A percentile compares a stretch with the other conserved stretches of the same genome.
phyloP scores from a whole-genome alignment of 352 stramenopile genomes.

The Globisporangium splendens region DNA sequence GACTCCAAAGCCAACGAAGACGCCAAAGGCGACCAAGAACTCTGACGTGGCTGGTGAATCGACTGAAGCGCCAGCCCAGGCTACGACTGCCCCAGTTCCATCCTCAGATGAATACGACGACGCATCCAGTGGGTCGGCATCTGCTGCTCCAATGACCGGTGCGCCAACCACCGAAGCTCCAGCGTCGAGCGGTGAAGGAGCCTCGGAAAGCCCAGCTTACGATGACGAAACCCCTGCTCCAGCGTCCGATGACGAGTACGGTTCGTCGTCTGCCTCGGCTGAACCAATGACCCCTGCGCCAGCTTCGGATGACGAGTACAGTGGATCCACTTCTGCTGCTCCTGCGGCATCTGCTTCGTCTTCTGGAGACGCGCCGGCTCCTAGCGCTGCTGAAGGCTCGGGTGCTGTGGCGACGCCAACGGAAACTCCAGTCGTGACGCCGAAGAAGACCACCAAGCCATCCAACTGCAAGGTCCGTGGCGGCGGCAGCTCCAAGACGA shows the following conservation, averaged over 20 bases:
- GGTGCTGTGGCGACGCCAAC: constrained; percentile 1
- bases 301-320: background rate
- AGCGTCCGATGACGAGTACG: background rate
- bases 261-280: background rate
- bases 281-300: constrained; percentile 1
- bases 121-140: background rate
- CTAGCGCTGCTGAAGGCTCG: background rate
- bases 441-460: constrained; percentile 7
- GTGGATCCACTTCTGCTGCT: background rate
- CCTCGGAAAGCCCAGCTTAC: background rate
- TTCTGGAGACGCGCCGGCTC: background rate
- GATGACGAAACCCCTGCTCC: constrained; percentile 1
- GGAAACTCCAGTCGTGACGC: constrained; percentile 6
- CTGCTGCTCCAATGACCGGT: background rate
- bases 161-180: background rate
- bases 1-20: constrained; percentile 9
- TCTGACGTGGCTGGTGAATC: constrained; percentile 6
- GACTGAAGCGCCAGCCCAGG: background rate
- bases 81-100: background rate
- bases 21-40: constrained; percentile 2
- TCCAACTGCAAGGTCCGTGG: constrained; percentile 3
- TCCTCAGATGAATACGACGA: background rate
- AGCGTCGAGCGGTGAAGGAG: background rate
- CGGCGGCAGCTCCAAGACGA: background rate
- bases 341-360: background rate